phyloP scores from a whole-genome alignment of 306 rosid genomes.

The Canavalia gladiata region DNA sequence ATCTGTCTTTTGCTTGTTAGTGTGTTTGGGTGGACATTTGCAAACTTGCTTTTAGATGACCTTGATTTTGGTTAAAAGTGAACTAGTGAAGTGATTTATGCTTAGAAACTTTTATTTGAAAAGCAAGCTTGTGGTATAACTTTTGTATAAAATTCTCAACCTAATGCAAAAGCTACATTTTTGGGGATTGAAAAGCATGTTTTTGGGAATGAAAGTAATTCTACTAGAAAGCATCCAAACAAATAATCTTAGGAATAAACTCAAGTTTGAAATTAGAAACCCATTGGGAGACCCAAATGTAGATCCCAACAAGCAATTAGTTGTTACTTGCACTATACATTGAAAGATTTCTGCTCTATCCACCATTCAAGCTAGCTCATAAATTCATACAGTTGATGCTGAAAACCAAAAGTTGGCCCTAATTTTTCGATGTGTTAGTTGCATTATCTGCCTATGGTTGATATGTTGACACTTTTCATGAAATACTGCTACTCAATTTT shows the following conservation, averaged over 20 bases:
- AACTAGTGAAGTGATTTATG: no score
- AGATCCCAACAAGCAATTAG: neutral
- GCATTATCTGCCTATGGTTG: slow-evolving; percentile 33
- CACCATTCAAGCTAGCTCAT: slow-evolving; percentile 28
- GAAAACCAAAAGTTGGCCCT: slow-evolving; percentile 39
- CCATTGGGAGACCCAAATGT: neutral
- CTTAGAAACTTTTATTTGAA: no score
- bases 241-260: neutral
- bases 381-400: slow-evolving; percentile 15
- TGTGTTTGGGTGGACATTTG: neutral
- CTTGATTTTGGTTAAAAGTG: neutral
- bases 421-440: slow-evolving; percentile 28
- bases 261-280: neutral
- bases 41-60: no score
- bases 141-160: no score
- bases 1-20: slow-evolving; percentile 22
- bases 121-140: no score
- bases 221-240: neutral
- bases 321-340: slow-evolving; percentile 17
- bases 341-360: slow-evolving; percentile 27
- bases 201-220: neutral
- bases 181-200: neutral
- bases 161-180: neutral
- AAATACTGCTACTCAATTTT: slow-evolving; percentile 35
- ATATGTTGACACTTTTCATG: slow-evolving; percentile 36